Evolutionary conservation across 2,329 filamentous ascomycete genomes (phyloP).

Genomic region (Corynespora cassiicola): DNA sequence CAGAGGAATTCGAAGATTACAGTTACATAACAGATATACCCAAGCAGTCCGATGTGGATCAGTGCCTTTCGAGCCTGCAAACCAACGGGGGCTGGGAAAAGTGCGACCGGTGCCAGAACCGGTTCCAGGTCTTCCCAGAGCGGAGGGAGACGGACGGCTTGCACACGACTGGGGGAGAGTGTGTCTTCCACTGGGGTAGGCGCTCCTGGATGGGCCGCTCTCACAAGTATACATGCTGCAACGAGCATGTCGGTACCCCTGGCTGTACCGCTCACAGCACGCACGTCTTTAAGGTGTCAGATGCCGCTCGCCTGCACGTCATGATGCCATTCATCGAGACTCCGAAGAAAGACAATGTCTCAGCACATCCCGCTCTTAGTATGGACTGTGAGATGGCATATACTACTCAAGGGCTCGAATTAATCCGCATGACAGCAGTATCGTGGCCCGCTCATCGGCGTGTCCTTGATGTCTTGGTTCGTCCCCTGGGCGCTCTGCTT

Average conservation of each 20-base stretch:
- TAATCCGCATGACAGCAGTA: conserved; percentile 87
- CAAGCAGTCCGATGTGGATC: conserved; percentile 68
- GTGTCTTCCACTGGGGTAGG: conserved; percentile 82
- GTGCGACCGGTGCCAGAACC: conserved; percentile 83
- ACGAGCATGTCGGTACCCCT: conserved; percentile 73
- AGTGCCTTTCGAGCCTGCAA: no score
- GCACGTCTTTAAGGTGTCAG: conserved; percentile 88
- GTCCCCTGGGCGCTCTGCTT: conserved; percentile 81
- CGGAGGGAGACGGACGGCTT: conserved; percentile 78
- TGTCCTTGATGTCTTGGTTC: conserved; percentile 84
- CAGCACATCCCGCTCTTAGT: conserved; percentile 67
- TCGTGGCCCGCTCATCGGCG: conserved; percentile 80
- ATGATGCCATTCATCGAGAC: conserved; percentile 83
- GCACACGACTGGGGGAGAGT: conserved; percentile 77
- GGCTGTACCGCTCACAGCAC: conserved; percentile 76
- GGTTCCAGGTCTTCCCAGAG: conserved; percentile 92
- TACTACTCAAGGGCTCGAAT: conserved; percentile 84
- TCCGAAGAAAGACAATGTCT: conserved; percentile 64
- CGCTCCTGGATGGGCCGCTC: no score
- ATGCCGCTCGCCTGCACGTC: conserved; percentile 76
- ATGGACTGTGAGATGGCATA: conserved; percentile 99
- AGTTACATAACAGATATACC: conserved; percentile 80
- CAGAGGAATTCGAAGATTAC: conserved; percentile 67
- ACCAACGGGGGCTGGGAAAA: no score
- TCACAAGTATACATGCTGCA: no score